A percentile compares a stretch with the other conserved stretches of the same genome.
phyloP scores from a whole-genome alignment of 805 yeast species.

The Isabelozyma heimii region DNA sequence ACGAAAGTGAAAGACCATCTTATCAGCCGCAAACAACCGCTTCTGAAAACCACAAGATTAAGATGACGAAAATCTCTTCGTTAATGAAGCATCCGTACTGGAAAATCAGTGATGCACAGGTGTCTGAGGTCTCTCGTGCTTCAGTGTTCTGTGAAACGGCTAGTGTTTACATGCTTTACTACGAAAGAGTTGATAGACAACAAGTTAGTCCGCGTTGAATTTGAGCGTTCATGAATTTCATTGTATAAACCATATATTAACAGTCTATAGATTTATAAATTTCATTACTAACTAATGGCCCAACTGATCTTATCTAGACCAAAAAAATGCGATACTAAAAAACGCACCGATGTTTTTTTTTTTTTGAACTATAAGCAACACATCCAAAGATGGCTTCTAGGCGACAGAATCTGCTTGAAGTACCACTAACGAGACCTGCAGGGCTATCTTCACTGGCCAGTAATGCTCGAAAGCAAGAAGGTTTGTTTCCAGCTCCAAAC shows the following conservation, averaged over 20 bases:
- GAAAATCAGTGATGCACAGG: constrained; percentile 78
- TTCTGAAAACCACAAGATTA: constrained; percentile 18
- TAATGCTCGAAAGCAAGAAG: neutral
- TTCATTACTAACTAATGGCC: neutral
- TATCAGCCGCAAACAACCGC: neutral
- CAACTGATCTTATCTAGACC: neutral
- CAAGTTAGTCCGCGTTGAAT: constrained; percentile 10
- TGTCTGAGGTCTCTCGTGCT: constrained; percentile 55
- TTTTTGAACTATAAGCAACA: neutral
- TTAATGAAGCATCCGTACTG: constrained; percentile 66
- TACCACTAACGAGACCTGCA: neutral
- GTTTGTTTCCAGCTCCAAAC: constrained; percentile 30
- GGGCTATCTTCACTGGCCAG: neutral
- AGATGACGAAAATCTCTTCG: constrained; percentile 54
- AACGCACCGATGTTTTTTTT: too few species aligned
- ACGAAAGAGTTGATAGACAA: constrained; percentile 52
- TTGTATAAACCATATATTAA: neutral
- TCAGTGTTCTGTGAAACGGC: constrained; percentile 66
- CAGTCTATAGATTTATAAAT: too few species aligned
- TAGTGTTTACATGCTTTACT: constrained; percentile 85
- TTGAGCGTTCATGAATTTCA: neutral
- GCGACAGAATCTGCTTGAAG: neutral
- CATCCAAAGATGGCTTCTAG: neutral
- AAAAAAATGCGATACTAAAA: neutral
- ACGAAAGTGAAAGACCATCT: constrained; percentile 3